Percentiles rank a stretch among this genome's conserved stretches.
phyloP scores from a whole-genome alignment of 495 filamentous ascomycete species.

The Talaromyces thailandensis region DNA sequence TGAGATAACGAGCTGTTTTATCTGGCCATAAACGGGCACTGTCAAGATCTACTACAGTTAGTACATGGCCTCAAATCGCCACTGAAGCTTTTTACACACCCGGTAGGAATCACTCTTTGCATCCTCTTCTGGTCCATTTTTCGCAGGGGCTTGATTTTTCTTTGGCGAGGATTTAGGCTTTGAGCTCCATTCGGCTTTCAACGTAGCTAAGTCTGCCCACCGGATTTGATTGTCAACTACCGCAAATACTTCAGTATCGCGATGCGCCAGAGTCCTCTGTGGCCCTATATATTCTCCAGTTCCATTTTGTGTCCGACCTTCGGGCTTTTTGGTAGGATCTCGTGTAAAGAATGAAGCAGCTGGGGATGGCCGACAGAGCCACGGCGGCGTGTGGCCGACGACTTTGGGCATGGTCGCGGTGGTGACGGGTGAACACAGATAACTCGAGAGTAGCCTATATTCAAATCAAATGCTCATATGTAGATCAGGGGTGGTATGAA shows the following conservation, averaged over 20 bases:
- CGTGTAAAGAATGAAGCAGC: conserved; percentile 63
- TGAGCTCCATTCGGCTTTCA: conserved; percentile 65
- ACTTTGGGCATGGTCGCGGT: conserved; percentile 63
- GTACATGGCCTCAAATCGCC: conserved; percentile 4
- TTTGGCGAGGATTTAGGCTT: conserved; percentile 18
- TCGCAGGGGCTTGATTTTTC: neutral
- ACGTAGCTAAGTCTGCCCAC: conserved; percentile 67
- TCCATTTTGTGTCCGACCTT: conserved; percentile 22
- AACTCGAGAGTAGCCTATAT: neutral
- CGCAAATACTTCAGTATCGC: conserved; percentile 74
- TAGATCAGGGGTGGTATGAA: neutral
- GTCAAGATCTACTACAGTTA: conserved; percentile 52
- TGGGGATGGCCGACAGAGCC: conserved; percentile 67
- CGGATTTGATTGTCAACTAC: conserved; percentile 78
- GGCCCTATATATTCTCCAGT: conserved; percentile 41
- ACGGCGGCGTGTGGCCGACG: conserved; percentile 70
- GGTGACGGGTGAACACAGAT: neutral
- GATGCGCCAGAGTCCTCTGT: conserved; percentile 57
- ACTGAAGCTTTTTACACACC: neutral
- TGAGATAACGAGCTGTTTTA: conserved; percentile 73
- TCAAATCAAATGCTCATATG: neutral
- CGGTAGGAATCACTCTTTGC: conserved; percentile 37
- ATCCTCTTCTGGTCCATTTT: conserved; percentile 24
- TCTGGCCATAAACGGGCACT: conserved; percentile 61
- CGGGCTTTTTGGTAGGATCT: conserved; percentile 21